Evolutionary conservation across 2,329 filamentous ascomycete species (phyloP).

Genomic region (Rhynchosporium agropyri): DNA sequence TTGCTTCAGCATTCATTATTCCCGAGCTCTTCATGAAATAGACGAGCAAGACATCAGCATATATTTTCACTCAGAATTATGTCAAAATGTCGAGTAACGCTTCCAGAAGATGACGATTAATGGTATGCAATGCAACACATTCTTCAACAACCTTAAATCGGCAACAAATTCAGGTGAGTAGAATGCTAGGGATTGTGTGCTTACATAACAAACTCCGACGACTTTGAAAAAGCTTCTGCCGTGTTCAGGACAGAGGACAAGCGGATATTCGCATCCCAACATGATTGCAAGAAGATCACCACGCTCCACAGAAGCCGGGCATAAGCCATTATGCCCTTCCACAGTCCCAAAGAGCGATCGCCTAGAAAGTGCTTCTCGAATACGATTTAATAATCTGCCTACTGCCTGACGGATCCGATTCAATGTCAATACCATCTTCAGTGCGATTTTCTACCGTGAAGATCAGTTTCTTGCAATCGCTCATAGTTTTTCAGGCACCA

Average conservation of each 20-base stretch:
- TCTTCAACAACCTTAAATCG: too few species aligned
- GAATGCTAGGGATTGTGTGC: neutral
- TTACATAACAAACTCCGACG: slow-evolving; percentile 18
- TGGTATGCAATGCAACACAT: neutral
- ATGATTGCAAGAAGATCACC: slow-evolving; percentile 15
- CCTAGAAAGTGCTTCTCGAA: neutral
- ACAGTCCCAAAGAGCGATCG: slow-evolving; percentile 6
- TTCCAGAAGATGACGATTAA: too few species aligned
- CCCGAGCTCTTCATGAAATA: neutral
- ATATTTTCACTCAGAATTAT: neutral
- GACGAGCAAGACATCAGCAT: neutral
- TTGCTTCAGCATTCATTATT: slow-evolving; percentile 19
- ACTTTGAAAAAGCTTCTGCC: neutral
- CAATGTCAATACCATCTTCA: neutral
- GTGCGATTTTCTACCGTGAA: too few species aligned
- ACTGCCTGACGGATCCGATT: neutral
- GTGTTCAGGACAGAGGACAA: slow-evolving; percentile 10
- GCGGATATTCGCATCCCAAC: slow-evolving; percentile 9
- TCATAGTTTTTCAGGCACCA: neutral
- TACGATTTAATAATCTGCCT: neutral
- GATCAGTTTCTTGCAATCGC: neutral
- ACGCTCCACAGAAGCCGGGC: slow-evolving; percentile 2
- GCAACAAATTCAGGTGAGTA: too few species aligned
- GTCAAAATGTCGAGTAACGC: too few species aligned
- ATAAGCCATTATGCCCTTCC: slow-evolving; percentile 9